Conservation (phyloP, 805 yeast species). For the Schizosaccharomyces cryophilus region DNA sequence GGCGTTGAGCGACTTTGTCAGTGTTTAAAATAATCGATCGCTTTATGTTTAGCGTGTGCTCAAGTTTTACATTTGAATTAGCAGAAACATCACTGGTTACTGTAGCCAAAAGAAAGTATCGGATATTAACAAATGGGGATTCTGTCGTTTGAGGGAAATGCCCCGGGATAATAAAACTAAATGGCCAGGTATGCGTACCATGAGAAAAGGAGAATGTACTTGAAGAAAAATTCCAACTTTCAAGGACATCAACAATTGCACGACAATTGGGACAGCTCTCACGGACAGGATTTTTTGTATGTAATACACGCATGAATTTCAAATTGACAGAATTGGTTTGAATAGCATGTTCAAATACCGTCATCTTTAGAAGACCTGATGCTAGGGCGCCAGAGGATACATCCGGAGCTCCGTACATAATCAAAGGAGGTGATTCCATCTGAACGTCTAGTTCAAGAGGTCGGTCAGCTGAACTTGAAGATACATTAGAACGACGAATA, state of each 20-base stretch:
- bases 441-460: constrained; percentile 18
- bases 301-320: constrained; percentile 46
- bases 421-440: constrained; percentile 78
- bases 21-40: constrained; percentile 62
- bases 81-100: constrained; percentile 9
- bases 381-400: constrained; percentile 71
- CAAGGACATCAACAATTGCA: constrained; percentile 32
- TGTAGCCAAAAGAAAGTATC: constrained; percentile 50
- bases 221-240: constrained; percentile 68
- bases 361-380: constrained; percentile 50
- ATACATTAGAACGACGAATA: not conserved
- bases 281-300: constrained; percentile 39
- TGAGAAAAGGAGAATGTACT: constrained; percentile 30
- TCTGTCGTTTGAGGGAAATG: constrained; percentile 51
- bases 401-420: constrained; percentile 51
- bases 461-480: not conserved
- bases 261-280: constrained; percentile 36
- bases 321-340: constrained; percentile 35
- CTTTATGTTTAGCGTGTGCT: constrained; percentile 43
- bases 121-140: constrained; percentile 36
- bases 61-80: constrained; percentile 17
- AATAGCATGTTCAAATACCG: constrained; percentile 20
- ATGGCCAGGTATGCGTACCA: constrained; percentile 73
- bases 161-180: constrained; percentile 74
- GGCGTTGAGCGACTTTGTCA: constrained; percentile 65